These are phyloP conservation scores for Sicyos baderoa DNA, from an alignment of 306 rosid genomes.

Conservation along the genomic window DNA sequence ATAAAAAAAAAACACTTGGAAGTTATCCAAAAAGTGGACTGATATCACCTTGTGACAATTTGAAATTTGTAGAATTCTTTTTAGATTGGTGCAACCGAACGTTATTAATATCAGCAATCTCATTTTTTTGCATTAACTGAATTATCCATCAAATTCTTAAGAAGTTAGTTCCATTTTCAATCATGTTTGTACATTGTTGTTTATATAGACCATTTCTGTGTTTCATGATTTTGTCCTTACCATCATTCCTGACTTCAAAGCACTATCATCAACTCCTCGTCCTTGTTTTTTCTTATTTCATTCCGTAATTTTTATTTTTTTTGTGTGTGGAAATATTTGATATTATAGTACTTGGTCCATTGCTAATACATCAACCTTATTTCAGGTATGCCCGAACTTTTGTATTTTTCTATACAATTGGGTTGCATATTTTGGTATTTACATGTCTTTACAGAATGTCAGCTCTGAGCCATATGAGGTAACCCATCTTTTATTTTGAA, in stretches of 20 bases:
- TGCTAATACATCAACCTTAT: neutral
- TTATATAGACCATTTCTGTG: neutral
- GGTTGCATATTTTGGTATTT: conserved; percentile 79
- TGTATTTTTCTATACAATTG: conserved; percentile 93
- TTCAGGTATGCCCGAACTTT: conserved; percentile 86
- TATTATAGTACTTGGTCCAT: too few relatives aligned
- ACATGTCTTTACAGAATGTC: conserved; percentile 97
- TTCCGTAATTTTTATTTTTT: neutral
- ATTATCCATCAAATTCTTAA: neutral
- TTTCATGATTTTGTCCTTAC: neutral
- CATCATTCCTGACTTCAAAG: neutral
- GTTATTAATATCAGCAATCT: neutral
- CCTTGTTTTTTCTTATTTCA: neutral
- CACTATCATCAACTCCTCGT: neutral
- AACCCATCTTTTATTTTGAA: conserved; percentile 9
- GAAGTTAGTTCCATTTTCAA: neutral
- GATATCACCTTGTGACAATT: neutral
- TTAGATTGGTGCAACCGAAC: neutral
- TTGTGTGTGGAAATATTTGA: neutral
- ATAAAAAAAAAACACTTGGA: neutral
- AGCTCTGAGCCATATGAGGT: conserved; percentile 85
- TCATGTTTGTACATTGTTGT: neutral
- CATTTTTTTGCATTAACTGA: neutral
- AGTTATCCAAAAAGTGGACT: neutral
- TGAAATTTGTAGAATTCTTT: neutral